Base-by-base conservation (phyloP, 1,139 yeast species). In the Hansenula sp. region DNA sequence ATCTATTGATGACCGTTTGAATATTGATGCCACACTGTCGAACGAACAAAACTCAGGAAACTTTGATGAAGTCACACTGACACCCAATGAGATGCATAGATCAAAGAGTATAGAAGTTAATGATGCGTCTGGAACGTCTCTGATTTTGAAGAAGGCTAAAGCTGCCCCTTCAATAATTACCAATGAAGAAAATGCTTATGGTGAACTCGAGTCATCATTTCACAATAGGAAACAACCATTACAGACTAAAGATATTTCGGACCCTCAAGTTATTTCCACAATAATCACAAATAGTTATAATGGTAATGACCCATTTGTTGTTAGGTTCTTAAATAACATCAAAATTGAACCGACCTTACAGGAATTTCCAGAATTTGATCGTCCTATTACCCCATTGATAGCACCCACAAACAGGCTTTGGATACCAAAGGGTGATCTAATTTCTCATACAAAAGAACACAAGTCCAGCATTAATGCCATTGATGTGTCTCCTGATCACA, bases 331-430 rank as follows among this genome's bases (percentile, higher is more conserved):
- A 45, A 69, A 71, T 11, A 72, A 70, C 13, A 69, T 82, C 33
- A 69, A 70, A 17, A 72, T 82, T 46, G 79, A 74, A 30, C 86
- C 90, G 0, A 65, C 75, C 1, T 58, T 84, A 38, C 72, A 73
- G 32, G 82, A 81, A 45, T 84, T 81, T 49, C 64, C 74, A n/a
- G 94, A 86, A 53, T 87, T 88, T 71, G 94, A 94, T 1, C 61
- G 69, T 4, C 49, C 54, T 2, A 42, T 54, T 16, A 16, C 32
- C 5, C 31, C 12, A 17, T 13, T 17, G 11, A 17, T 12, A 12
- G 11, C 21, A 8, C 5, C 28, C 4, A 6, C 16, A 6, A 36
- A 27, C 7, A 17, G 16, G 31, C 31, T 47, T 13, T 63, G 68
- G 65, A 60, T 36, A 12, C 74, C 73, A 3, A 66, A 61, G 21